Percentiles rank a stretch among this genome's conserved stretches.
Evolutionary conservation across 805 yeast genomes (phyloP).

Genomic region (Saccharomyces jurei): DNA sequence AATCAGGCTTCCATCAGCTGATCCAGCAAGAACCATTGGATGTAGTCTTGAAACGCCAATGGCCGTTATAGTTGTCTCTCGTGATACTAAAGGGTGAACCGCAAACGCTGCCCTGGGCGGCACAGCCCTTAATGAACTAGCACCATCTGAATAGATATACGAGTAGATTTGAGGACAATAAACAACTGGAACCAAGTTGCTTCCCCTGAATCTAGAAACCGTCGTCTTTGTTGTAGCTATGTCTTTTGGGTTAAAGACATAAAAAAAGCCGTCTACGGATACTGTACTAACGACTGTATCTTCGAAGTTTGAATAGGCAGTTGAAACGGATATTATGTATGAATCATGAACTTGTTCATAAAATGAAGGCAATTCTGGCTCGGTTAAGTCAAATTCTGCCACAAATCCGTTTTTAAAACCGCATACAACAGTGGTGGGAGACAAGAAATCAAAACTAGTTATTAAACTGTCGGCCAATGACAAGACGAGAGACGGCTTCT

Average conservation of each 20-base stretch:
- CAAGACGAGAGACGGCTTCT: slow-evolving; percentile 22
- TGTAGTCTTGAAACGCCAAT: slow-evolving; percentile 37
- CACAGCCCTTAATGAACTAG: slow-evolving; percentile 30
- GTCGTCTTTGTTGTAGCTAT: slow-evolving; percentile 25
- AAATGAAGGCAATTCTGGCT: slow-evolving; percentile 30
- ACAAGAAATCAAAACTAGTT: slow-evolving; percentile 42
- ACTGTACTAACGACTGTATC: slow-evolving; percentile 29
- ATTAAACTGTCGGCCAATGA: slow-evolving; percentile 29
- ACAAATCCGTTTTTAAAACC: slow-evolving; percentile 55
- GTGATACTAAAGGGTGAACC: slow-evolving; percentile 31
- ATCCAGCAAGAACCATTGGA: slow-evolving; percentile 41
- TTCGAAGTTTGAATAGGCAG: slow-evolving; percentile 32
- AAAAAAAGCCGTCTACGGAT: slow-evolving; percentile 37
- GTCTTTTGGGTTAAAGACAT: slow-evolving; percentile 32
- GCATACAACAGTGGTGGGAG: slow-evolving; percentile 38
- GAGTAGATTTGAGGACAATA: slow-evolving; percentile 32
- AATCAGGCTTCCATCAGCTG: slow-evolving; percentile 41
- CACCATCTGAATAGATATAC: slow-evolving; percentile 37
- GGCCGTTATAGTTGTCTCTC: slow-evolving; percentile 35
- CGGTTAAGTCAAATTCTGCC: slow-evolving; percentile 43
- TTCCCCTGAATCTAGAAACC: slow-evolving; percentile 28
- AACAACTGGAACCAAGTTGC: slow-evolving; percentile 21
- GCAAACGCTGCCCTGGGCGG: slow-evolving; percentile 33
- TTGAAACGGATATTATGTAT: slow-evolving; percentile 30
- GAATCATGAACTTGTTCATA: slow-evolving; percentile 34